These are phyloP conservation scores for Mercurialis annua DNA, from an alignment of 345 rosid genomes.

Conservation along the genomic window DNA sequence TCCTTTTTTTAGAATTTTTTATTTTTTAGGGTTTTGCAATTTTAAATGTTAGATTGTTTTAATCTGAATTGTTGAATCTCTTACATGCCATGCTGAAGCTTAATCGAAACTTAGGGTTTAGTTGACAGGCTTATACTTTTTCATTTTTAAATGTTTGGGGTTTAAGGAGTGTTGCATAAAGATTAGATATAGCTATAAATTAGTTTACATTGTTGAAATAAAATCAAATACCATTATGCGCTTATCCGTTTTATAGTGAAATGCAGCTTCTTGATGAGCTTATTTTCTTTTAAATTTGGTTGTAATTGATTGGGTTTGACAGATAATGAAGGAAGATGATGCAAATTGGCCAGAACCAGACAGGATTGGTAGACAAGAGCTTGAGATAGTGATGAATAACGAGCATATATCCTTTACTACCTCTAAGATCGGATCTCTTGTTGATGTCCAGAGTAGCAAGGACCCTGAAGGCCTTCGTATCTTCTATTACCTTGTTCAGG, in stretches of 20 bases:
- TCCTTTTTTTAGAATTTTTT: constrained; percentile 10
- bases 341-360: constrained; percentile 98
- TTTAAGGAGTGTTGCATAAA: too few species aligned
- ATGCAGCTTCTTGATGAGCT: neutral
- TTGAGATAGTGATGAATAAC: constrained; percentile 96
- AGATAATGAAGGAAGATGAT: constrained; percentile 99
- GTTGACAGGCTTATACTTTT: too few species aligned
- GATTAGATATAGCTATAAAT: too few species aligned
- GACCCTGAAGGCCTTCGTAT: constrained; percentile 99
- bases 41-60: too few species aligned
- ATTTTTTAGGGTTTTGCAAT: constrained; percentile 17
- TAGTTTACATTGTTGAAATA: too few species aligned
- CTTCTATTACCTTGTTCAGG: constrained; percentile 99
- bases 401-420: constrained; percentile 96
- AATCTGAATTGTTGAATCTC: neutral
- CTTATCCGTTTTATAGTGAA: too few species aligned
- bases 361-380: constrained; percentile 93
- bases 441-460: constrained; percentile 89
- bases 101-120: neutral
- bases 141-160: too few species aligned
- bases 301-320: constrained; percentile 10
- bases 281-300: neutral
- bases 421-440: constrained; percentile 96
- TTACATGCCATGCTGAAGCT: neutral
- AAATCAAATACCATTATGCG: too few species aligned